Evolutionary conservation across 2,329 filamentous ascomycete species (phyloP).

Genomic region (Trichoderma polysporum): DNA sequence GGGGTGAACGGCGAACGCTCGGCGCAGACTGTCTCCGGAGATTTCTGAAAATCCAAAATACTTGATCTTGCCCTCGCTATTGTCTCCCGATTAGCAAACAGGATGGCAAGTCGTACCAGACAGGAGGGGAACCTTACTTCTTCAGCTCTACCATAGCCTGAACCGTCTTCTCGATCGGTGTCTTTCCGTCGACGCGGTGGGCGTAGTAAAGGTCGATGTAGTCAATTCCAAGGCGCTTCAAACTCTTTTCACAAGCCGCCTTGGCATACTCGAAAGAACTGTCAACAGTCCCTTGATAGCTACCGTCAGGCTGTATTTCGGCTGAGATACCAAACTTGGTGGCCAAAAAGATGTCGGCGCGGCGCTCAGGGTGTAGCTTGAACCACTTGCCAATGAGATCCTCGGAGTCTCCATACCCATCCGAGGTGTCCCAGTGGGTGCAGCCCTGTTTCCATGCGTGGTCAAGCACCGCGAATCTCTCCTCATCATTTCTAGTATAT

Average conservation of each 20-base stretch:
- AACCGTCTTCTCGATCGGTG: conserved; percentile 52
- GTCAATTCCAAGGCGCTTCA: conserved; percentile 50
- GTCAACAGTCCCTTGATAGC: background rate
- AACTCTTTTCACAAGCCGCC: conserved; percentile 32
- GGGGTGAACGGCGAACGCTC: conserved; percentile 50
- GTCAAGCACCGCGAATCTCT: conserved; percentile 53
- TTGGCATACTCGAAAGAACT: conserved; percentile 24
- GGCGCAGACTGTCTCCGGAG: conserved; percentile 49
- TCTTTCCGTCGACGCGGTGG: conserved; percentile 48
- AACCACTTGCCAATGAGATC: conserved; percentile 52
- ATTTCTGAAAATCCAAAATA: conserved; percentile 57
- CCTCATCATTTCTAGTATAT: conserved; percentile 33
- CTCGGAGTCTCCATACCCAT: conserved; percentile 50
- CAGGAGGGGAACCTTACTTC: conserved; percentile 24
- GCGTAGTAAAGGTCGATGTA: conserved; percentile 58
- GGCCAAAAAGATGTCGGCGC: conserved; percentile 50
- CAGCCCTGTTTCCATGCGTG: conserved; percentile 51
- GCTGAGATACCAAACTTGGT: conserved; percentile 36
- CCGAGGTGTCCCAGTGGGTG: conserved; percentile 52
- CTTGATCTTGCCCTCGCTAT: conserved; percentile 54
- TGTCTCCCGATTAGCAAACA: background rate
- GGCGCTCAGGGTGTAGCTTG: conserved; percentile 43
- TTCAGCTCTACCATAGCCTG: conserved; percentile 48
- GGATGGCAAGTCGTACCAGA: too few relatives aligned
- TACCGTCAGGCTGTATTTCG: conserved; percentile 22